Percentiles rank a stretch among this genome's conserved stretches.
Conservation (phyloP, 305 asterid species). For the Fraxinus paxiana region DNA sequence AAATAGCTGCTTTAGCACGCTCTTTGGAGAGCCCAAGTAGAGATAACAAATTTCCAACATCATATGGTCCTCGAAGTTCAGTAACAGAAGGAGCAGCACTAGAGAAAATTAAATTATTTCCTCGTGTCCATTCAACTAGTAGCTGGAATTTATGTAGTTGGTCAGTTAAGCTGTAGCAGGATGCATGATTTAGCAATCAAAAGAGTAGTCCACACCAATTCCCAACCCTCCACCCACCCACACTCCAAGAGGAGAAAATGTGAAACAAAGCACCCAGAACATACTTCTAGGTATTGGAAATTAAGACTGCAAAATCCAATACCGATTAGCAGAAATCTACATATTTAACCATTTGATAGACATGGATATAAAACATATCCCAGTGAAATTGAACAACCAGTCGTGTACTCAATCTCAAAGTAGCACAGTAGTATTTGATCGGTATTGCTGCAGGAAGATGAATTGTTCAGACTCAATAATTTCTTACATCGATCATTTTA, state of each 20-base stretch:
- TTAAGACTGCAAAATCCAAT: background rate
- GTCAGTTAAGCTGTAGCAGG: constrained; percentile 16
- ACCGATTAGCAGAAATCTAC: background rate
- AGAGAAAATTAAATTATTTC: constrained; percentile 66
- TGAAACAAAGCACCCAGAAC: background rate
- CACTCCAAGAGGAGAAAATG: constrained; percentile 8
- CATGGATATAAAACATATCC: background rate
- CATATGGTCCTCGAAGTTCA: constrained; percentile 85
- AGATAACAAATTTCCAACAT: constrained; percentile 65
- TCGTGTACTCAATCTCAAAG: background rate
- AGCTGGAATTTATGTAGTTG: constrained; percentile 45
- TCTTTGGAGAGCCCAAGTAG: constrained; percentile 64
- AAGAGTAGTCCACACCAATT: background rate
- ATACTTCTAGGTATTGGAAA: background rate
- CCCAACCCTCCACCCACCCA: background rate
- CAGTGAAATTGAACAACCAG: background rate
- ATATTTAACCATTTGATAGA: background rate
- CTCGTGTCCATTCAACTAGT: constrained; percentile 88
- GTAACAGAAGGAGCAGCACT: constrained; percentile 76
- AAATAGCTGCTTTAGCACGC: constrained; percentile 68
- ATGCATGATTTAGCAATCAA: constrained; percentile 18
- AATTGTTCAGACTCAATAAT: background rate
- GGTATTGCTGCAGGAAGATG: background rate
- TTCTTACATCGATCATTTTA: background rate
- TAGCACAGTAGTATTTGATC: background rate